A percentile compares a stretch with the other conserved stretches of the same genome.
These are phyloP conservation scores for Trichoderma simmonsii DNA, from an alignment of 2,329 filamentous ascomycete species.

Conservation along the genomic window DNA sequence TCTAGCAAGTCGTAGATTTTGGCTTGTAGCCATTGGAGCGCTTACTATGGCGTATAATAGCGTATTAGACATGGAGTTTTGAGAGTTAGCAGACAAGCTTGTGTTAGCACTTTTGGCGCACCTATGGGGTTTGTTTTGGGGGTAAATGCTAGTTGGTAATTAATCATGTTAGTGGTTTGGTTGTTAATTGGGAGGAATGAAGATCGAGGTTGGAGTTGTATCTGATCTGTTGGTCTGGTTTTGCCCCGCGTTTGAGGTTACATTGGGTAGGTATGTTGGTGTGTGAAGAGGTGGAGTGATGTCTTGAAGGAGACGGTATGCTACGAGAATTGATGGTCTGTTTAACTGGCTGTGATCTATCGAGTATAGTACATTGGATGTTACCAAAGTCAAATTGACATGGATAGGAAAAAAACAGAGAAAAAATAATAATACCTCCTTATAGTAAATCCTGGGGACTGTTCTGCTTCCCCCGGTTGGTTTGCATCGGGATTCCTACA, in stretches of 20 bases:
- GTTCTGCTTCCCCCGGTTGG: background rate
- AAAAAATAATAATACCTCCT: background rate
- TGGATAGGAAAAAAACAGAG: background rate
- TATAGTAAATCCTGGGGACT: background rate
- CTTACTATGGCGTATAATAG: background rate
- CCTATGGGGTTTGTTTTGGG: background rate
- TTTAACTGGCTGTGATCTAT: too few species aligned
- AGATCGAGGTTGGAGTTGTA: background rate
- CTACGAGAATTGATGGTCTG: background rate
- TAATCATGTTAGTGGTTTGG: background rate
- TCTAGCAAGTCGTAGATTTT: background rate
- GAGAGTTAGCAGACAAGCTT: background rate
- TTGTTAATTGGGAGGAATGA: background rate
- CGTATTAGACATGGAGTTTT: background rate
- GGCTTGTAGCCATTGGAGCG: slow-evolving; percentile 5
- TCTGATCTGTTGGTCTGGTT: background rate
- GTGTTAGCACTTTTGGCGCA: background rate
- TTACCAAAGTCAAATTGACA: background rate
- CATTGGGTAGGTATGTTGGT: background rate
- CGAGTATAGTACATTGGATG: too few species aligned
- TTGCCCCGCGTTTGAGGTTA: background rate
- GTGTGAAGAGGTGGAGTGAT: background rate
- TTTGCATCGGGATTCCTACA: background rate
- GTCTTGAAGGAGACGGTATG: background rate
- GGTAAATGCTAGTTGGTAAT: background rate